Evolutionary conservation across 2,329 filamentous ascomycete genomes (phyloP), one percentile per base, ranked within the genome.

Genomic region (Hymenoscyphus fructigenus): DNA sequence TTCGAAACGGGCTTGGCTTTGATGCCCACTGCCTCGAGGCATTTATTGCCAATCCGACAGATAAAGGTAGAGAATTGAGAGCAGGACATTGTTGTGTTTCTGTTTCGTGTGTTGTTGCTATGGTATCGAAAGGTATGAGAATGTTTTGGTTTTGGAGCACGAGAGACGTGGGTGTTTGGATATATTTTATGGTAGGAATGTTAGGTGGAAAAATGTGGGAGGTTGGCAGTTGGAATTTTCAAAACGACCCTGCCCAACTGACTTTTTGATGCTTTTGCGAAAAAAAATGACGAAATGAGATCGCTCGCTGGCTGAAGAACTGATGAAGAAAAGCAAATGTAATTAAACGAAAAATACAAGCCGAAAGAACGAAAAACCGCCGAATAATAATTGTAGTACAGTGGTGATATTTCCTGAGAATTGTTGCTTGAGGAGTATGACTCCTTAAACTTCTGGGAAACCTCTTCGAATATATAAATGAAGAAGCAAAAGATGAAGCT

Each of bases 1-100:
- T 68, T 67, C 1, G 55, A 61, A 15, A 38, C 50, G 12, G 62
- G 28, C 60, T 70, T 71, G 44, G 59, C 20, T 63, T 66, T 71
- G 1, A 68, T 17, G 47, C 67, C 60, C 1, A 70, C 26, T 1
- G 55, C 60, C 47, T 69, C 64, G 20, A 70, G 66, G 61, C 61
- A 71, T 61, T 64, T 69, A 17, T 55, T 67, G 36, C 68, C 60
- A 26, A 66, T 50, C 47, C 58, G 63, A 41, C 58, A 62, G 29
- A 67, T n/a, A 12, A 65, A 50, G 29, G 56, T 60, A 29, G 62
- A 59, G 57, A 68, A 29, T 34, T 64, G 63, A 28, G 59, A 58
- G 62, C 67, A 70, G 26, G 61, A 38, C 69, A 70, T 70, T 29
- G 47, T 56, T 34, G 55, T 57, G 47, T 57, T 29, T 57, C 26